These are phyloP conservation scores for Monosporascus sp. DNA, from an alignment of 2,329 filamentous ascomycete species.

Conservation along the genomic window DNA sequence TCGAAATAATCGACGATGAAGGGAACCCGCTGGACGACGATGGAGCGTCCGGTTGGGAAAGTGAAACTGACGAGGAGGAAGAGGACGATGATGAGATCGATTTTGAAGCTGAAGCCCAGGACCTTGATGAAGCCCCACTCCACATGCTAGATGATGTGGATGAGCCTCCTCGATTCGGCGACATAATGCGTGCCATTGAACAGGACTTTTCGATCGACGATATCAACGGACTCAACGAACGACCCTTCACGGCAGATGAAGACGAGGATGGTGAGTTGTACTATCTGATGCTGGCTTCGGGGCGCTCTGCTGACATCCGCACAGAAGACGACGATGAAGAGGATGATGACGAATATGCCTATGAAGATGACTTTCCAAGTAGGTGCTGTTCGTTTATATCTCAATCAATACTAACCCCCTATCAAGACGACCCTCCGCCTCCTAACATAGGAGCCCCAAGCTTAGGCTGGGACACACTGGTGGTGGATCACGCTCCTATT, in stretches of 20 bases:
- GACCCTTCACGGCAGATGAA: conserved; percentile 45
- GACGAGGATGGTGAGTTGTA: conserved; percentile 51
- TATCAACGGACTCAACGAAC: conserved; percentile 45
- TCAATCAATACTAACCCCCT: neutral
- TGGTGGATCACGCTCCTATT: conserved; percentile 37
- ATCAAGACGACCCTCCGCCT: conserved; percentile 36
- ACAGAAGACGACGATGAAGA: conserved; percentile 56
- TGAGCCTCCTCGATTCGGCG: conserved; percentile 36
- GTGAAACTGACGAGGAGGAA: conserved; percentile 52
- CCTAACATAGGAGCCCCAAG: conserved; percentile 36
- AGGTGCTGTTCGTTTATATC: conserved; percentile 25
- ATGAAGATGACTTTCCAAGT: conserved; percentile 55
- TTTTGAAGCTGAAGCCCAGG: conserved; percentile 51
- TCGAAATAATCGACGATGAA: conserved; percentile 60
- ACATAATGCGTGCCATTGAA: conserved; percentile 51
- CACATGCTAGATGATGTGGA: conserved; percentile 39
- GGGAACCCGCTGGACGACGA: conserved; percentile 55
- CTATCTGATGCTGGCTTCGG: neutral
- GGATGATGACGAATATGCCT: conserved; percentile 62
- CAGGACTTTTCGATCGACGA: conserved; percentile 48
- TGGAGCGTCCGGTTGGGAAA: conserved; percentile 56
- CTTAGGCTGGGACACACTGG: conserved; percentile 53
- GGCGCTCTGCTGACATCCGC: conserved; percentile 16
- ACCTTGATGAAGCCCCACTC: conserved; percentile 47
- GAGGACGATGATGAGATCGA: conserved; percentile 47